Evolutionary conservation across 176 grass and related monocot genomes (phyloP).

Genomic region (Carex cristatella): DNA sequence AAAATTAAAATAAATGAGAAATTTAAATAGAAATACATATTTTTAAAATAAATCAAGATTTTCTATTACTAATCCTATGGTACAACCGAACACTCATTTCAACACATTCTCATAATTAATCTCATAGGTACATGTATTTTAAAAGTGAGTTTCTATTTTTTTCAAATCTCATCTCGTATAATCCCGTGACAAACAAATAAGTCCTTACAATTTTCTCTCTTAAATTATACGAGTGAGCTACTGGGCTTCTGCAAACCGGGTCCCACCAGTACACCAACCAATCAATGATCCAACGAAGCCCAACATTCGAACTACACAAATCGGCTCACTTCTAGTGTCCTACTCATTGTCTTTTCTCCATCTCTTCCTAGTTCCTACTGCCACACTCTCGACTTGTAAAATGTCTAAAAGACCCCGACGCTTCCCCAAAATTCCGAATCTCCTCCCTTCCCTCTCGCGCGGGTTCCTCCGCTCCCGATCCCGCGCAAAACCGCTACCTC

Average conservation of each 20-base stretch:
- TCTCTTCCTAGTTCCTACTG: constrained; percentile 15
- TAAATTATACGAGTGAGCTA: neutral
- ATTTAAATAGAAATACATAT: too few species aligned
- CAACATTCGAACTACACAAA: neutral
- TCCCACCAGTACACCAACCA: neutral
- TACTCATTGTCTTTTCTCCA: neutral
- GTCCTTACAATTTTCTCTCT: neutral
- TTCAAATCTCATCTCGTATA: too few species aligned
- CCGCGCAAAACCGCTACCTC: constrained; percentile 24
- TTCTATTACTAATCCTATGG: too few species aligned
- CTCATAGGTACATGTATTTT: too few species aligned
- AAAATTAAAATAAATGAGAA: too few species aligned
- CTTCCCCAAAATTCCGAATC: constrained; percentile 32
- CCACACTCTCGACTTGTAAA: constrained; percentile 26
- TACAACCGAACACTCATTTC: too few species aligned
- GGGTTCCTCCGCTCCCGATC: constrained; percentile 30
- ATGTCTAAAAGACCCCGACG: constrained; percentile 25
- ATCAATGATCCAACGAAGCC: neutral
- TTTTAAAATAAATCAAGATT: too few species aligned
- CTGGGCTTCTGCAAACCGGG: neutral
- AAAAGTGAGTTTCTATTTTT: too few species aligned
- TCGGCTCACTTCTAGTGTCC: neutral
- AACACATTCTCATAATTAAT: too few species aligned
- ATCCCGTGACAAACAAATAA: too few species aligned
- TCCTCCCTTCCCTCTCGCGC: constrained; percentile 36